Conservation (phyloP, 139 green algal genomes). For the Micromonas pusilla region DNA sequence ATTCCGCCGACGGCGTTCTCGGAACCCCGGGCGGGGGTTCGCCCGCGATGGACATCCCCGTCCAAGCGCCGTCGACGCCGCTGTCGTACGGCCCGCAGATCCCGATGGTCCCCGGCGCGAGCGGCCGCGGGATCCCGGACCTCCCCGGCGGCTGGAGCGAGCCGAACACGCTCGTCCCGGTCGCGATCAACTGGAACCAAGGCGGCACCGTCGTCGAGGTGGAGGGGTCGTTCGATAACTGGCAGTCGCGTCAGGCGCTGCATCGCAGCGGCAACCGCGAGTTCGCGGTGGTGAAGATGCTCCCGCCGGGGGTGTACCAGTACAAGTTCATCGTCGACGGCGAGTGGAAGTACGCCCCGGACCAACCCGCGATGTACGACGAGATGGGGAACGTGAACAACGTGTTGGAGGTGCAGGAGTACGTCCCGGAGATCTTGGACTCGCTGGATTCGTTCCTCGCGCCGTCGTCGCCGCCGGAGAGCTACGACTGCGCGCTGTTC, state of each 20-base stretch:
- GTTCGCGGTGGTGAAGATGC: slow-evolving; percentile 92
- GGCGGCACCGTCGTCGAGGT: slow-evolving; percentile 82
- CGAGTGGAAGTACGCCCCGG: slow-evolving; percentile 92
- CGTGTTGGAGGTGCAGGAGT: slow-evolving; percentile 89
- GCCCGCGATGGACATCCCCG: no score
- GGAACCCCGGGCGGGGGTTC: no score
- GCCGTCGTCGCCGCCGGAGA: slow-evolving; percentile 75
- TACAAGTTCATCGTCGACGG: slow-evolving; percentile 84
- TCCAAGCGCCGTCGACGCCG: no score
- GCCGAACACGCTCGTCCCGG: slow-evolving; percentile 4
- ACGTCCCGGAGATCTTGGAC: slow-evolving; percentile 90
- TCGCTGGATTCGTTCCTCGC: slow-evolving; percentile 82
- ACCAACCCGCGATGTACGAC: slow-evolving; percentile 91
- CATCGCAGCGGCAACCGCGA: slow-evolving; percentile 74
- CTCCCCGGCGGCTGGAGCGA: not conserved
- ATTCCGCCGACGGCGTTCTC: not conserved
- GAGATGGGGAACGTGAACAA: slow-evolving; percentile 99
- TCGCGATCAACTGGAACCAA: slow-evolving; percentile 21
- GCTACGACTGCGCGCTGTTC: slow-evolving; percentile 55
- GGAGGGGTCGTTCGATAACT: slow-evolving; percentile 95
- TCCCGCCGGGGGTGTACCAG: slow-evolving; percentile 86
- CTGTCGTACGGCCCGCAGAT: not conserved
- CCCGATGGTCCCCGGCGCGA: not conserved
- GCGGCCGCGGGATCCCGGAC: not conserved
- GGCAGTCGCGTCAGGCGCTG: slow-evolving; percentile 71